phyloP scores from a whole-genome alignment of 768 basidiomycete species.

The Clavaria fumosa region DNA sequence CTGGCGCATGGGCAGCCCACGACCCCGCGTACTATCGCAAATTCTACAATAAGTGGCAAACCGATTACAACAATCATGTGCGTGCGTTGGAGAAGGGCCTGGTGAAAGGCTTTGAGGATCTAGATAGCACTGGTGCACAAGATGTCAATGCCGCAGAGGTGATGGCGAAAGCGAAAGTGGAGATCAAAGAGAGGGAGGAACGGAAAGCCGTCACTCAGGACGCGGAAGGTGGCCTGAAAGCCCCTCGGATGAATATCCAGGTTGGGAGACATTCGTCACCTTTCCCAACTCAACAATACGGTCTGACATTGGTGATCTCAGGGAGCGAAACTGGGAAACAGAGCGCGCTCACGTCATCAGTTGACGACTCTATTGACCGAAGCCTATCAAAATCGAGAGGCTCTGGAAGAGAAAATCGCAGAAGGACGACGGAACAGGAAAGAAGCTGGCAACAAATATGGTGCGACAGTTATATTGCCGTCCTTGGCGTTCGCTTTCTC shows the following conservation, averaged over 20 bases:
- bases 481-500: not conserved
- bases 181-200: conserved; percentile 63
- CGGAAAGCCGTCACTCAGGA: conserved; percentile 60
- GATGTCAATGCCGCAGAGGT: conserved; percentile 55
- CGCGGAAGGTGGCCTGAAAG: conserved; percentile 34
- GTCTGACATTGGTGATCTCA: conserved; percentile 14
- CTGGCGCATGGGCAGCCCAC: conserved; percentile 65
- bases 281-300: conserved; percentile 4
- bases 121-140: conserved; percentile 35
- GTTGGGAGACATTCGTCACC: too few species aligned
- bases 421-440: conserved; percentile 73
- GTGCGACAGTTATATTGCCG: conserved; percentile 20
- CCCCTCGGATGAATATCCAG: conserved; percentile 73
- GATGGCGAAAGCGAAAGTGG: conserved; percentile 63
- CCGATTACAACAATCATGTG: conserved; percentile 55
- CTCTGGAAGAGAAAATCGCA: conserved; percentile 65
- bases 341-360: conserved; percentile 64
- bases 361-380: conserved; percentile 67
- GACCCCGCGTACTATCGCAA: conserved; percentile 53
- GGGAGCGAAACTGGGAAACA: conserved; percentile 56
- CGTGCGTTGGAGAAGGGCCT: conserved; percentile 57
- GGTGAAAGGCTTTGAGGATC: conserved; percentile 55
- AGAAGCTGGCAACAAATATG: conserved; percentile 86
- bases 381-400: conserved; percentile 72
- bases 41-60: conserved; percentile 60